Evolutionary conservation across 78 protist genomes (phyloP), one percentile per base, ranked within the genome.

Genomic region (Dictyostelium brefeldianum): DNA sequence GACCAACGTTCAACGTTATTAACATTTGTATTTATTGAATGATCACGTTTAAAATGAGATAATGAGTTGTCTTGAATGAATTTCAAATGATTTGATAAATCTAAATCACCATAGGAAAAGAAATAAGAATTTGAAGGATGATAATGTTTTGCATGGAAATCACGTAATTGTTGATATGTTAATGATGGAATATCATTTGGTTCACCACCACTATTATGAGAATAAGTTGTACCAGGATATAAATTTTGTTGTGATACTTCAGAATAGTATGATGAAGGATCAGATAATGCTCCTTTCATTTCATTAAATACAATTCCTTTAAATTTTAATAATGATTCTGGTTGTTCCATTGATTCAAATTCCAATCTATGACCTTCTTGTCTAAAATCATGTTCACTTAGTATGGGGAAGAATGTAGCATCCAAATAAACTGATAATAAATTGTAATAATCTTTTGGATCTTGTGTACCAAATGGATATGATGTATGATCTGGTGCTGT

Each of bases 321-420:
- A 87, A 89, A 80, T 27, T 81, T 65, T 25, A 96, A 36, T 25
- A 62, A 64, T 5, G 92, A 27, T 5, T 25, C 11, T 27, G 77
- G 15, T 53, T 94, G 43, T 1, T 83, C 92, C 15, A 69, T 6
- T 43, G 59, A 51, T 8, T 67, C 91, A 78, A 89, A 71, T 67
- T 98, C 99, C 10, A 98, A 74, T 29, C 99, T 91, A 65, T 97
- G 97, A 46, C 98, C 99, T 22, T 98, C 99, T 54, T 97, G 99
- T 2, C 53, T 50, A 43, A 98, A 98, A 65, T 98, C 99, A 14
- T 12, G 59, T 27, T 36, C 87, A 3, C 20, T 2, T 0, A 98
- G 78, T 5, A 25, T 41, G n/a, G 99, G 99, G 71, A 84, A 93
- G 81, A 96, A 95, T 12, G 83, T 81, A 6, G 99, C 98, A 59